Evolutionary conservation across 2,329 filamentous ascomycete species (phyloP), one percentile per base, ranked within the genome.

Genomic region (Septoria petroselini): DNA sequence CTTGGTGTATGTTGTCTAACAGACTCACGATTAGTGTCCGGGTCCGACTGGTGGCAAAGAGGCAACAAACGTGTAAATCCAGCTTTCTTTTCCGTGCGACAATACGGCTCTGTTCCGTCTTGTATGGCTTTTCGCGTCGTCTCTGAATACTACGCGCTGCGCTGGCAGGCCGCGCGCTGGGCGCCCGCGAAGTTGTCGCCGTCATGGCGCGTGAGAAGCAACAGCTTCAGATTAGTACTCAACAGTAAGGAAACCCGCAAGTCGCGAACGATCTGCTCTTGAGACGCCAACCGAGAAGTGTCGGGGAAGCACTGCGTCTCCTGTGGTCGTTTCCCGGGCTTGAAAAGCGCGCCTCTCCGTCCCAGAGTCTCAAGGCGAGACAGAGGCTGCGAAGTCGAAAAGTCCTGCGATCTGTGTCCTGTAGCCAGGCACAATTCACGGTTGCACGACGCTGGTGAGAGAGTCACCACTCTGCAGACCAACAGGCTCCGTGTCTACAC

Each of bases 61-160:
- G 18, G 25, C 30, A 54, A 73, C 71, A 60, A 59, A 75, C 73
- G 48, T 68, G 63, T 53, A 77, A 76, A 45, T 76, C 72, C 39
- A 83, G 71, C 60, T 79, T 82, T 62, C 78, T 81, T 68, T 82
- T 82, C 62, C 80, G 77, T 54, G 78, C 77, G 2, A 79, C 76
- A 38, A 83, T 70, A 12, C 72, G 74, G 63, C 82, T 78, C 49
- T 82, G 69, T 21, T 83, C 73, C 41, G 82, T 76, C 62, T 81
- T 83, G 66, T 83, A 76, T 1, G 69, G 67, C 53, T 75, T 73
- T 53, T 73, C 72, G 39, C 66, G 56, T 14, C 59, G 54, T 49
- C 65, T 66, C 27, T 60, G 37, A 8, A 66, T 62, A 11, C 53
- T 52, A 37, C 62, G 63, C 23, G 58, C 63, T 17, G 45, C 52